phyloP scores from a whole-genome alignment of 1,139 yeast genomes.

The Scheffersomyces lignicola region DNA sequence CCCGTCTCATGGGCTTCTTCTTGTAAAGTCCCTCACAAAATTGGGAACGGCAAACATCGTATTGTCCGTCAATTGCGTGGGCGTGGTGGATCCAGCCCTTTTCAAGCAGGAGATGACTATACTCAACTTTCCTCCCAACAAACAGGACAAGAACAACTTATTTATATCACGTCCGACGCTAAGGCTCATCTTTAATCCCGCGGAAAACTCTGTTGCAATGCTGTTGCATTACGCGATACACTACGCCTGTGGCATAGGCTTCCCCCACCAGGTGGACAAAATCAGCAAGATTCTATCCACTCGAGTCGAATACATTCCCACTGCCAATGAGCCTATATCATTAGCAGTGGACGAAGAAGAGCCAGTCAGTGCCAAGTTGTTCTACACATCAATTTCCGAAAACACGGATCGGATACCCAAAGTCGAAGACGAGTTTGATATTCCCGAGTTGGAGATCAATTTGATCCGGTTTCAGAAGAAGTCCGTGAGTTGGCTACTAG shows the following conservation, averaged over 20 bases:
- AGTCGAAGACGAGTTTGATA: conserved; percentile 23
- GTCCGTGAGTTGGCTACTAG: conserved; percentile 65
- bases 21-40: neutral
- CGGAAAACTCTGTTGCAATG: conserved; percentile 6
- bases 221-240: neutral
- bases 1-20: neutral
- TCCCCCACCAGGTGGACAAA: conserved; percentile 1
- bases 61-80: neutral
- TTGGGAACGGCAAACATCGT: neutral
- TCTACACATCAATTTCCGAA: conserved; percentile 37
- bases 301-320: neutral
- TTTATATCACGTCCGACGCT: conserved; percentile 6
- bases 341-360: conserved; percentile 3
- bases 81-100: neutral
- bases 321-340: neutral
- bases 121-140: conserved; percentile 9
- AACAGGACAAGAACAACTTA: conserved; percentile 7
- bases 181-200: conserved; percentile 5
- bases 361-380: conserved; percentile 25
- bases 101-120: conserved; percentile 9
- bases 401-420: conserved; percentile 26
- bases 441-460: conserved; percentile 51
- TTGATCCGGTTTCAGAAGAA: conserved; percentile 60
- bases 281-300: neutral
- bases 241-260: neutral